A percentile compares a stretch with the other conserved stretches of the same genome.
Evolutionary conservation across 2,329 filamentous ascomycete genomes (phyloP).

Genomic region (Pseudocercospora macadamiae): DNA sequence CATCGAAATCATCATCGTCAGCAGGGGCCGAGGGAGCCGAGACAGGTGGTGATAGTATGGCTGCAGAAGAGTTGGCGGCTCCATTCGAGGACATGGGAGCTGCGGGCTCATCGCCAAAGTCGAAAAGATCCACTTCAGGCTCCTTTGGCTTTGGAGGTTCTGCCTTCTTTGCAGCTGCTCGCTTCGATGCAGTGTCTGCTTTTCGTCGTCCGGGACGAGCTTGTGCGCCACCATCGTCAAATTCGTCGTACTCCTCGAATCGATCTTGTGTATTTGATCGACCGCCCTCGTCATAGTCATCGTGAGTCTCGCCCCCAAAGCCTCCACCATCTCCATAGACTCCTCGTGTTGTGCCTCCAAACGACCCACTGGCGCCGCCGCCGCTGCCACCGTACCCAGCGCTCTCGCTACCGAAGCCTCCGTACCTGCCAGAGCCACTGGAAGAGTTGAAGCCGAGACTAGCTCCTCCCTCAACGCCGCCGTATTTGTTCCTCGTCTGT

Average conservation of each 20-base stretch:
- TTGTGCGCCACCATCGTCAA: slow-evolving; percentile 70
- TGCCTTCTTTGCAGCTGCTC: slow-evolving; percentile 60
- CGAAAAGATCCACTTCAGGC: slow-evolving; percentile 90
- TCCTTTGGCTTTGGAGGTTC: slow-evolving; percentile 78
- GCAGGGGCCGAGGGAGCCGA: slow-evolving; percentile 45
- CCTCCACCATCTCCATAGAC: slow-evolving; percentile 97
- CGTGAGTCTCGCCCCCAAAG: slow-evolving; percentile 76
- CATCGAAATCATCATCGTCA: slow-evolving; percentile 93
- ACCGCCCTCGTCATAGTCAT: slow-evolving; percentile 64
- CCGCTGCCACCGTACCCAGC: slow-evolving; percentile 41
- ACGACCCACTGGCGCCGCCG: slow-evolving; percentile 46
- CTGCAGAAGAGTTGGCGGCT: slow-evolving; percentile 36
- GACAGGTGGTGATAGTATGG: slow-evolving; percentile 29
- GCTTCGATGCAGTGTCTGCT: slow-evolving; percentile 43
- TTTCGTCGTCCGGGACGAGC: slow-evolving; percentile 58
- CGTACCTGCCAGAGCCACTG: slow-evolving; percentile 66
- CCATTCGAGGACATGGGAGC: slow-evolving; percentile 51
- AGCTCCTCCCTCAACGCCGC: slow-evolving; percentile 83
- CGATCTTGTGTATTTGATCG: slow-evolving; percentile 62
- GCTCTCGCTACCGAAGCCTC: slow-evolving; percentile 86
- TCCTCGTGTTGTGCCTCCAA: slow-evolving; percentile 67
- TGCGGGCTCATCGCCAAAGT: slow-evolving; percentile 74
- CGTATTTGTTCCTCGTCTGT: slow-evolving; percentile 89
- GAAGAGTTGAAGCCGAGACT: slow-evolving; percentile 60
- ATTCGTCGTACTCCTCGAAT: slow-evolving; percentile 98